phyloP scores from a whole-genome alignment of 2,329 filamentous ascomycete species.

The Aspergillus awamori region DNA sequence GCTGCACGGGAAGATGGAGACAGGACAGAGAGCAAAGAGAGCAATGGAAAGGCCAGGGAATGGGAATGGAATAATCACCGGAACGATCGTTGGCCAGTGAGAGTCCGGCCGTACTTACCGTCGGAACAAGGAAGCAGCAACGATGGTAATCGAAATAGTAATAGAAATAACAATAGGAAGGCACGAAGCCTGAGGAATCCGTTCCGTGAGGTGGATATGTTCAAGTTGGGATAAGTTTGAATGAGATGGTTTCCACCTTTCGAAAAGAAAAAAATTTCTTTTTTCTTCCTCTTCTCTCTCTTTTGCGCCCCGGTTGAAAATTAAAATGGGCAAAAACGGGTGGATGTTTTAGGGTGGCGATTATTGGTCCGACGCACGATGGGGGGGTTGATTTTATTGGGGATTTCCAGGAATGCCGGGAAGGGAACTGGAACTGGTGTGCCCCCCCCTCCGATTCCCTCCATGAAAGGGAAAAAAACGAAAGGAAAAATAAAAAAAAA shows the following conservation, averaged over 20 bases:
- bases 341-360: constrained; percentile 24
- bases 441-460: background rate
- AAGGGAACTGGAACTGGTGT: background rate
- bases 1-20: constrained; percentile 5
- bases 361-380: constrained; percentile 29
- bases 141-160: constrained; percentile 18
- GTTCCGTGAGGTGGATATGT: background rate
- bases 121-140: constrained; percentile 15
- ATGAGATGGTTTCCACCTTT: constrained; percentile 12
- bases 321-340: constrained; percentile 19
- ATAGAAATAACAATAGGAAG: constrained; percentile 11
- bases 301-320: constrained; percentile 16
- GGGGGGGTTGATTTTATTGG: constrained; percentile 5
- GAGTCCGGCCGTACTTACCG: constrained; percentile 1
- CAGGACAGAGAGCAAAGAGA: background rate
- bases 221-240: too few relatives aligned
- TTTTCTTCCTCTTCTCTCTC: constrained; percentile 13
- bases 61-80: constrained; percentile 20
- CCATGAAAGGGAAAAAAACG: background rate
- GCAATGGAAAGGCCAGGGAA: constrained; percentile 16
- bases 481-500: background rate
- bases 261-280: constrained; percentile 3
- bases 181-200: constrained; percentile 9
- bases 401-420: constrained; percentile 9
- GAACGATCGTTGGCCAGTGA: constrained; percentile 22